A percentile compares a stretch with the other conserved stretches of the same genome.
Conservation (phyloP, 1,284 basidiomycete species). For the Lentinula novae-zelandiae region DNA sequence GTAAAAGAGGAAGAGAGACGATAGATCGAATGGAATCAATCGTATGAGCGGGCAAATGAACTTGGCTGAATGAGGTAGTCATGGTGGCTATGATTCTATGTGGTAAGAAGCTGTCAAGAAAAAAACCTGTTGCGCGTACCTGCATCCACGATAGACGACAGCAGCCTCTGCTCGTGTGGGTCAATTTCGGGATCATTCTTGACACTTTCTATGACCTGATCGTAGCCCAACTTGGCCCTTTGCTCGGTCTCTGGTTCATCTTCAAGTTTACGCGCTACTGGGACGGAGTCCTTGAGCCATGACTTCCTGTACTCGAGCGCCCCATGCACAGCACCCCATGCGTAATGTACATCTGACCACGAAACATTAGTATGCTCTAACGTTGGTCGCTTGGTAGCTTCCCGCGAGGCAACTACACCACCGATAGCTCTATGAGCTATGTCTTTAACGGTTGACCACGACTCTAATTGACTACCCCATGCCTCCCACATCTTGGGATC, state of each 20-base stretch:
- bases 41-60: conserved; percentile 83
- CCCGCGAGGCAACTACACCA: conserved; percentile 44
- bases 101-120: conserved; percentile 8
- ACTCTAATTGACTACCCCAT: conserved; percentile 66
- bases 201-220: conserved; percentile 72
- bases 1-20: conserved; percentile 87
- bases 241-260: conserved; percentile 27
- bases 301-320: conserved; percentile 48
- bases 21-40: conserved; percentile 88
- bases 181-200: conserved; percentile 75
- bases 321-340: conserved; percentile 57
- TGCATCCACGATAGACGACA: conserved; percentile 83
- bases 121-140: conserved; percentile 36
- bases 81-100: conserved; percentile 48
- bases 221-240: conserved; percentile 31
- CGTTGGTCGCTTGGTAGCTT: conserved; percentile 28
- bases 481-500: conserved; percentile 59
- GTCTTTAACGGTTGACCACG: conserved; percentile 64
- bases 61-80: conserved; percentile 81
- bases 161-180: conserved; percentile 69
- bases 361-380: conserved; percentile 57
- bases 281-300: conserved; percentile 57
- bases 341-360: conserved; percentile 59
- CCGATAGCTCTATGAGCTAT: conserved; percentile 75
- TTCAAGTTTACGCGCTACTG: conserved; percentile 34